Evolutionary conservation across 2,329 filamentous ascomycete species (phyloP).

Genomic region (Colletotrichum karsti): DNA sequence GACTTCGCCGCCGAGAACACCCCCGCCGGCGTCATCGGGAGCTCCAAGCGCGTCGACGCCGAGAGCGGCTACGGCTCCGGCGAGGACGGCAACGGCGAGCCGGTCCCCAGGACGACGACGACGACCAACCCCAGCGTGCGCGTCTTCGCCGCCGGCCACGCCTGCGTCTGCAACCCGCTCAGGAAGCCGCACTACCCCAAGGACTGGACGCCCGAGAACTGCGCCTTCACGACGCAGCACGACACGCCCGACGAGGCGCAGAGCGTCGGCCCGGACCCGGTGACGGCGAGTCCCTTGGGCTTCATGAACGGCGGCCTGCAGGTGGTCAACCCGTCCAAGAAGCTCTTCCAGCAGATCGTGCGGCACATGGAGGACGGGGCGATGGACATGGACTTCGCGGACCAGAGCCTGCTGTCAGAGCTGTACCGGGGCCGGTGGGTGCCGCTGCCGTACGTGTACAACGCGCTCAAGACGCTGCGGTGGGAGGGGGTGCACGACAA

Average conservation of each 20-base stretch:
- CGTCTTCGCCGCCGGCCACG: slow-evolving; percentile 85
- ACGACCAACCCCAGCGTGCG: slow-evolving; percentile 40
- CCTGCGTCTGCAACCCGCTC: slow-evolving; percentile 87
- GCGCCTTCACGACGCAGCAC: slow-evolving; percentile 67
- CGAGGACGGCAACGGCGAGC: background rate
- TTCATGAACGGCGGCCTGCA: slow-evolving; percentile 66
- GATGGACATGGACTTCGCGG: slow-evolving; percentile 63
- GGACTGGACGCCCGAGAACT: slow-evolving; percentile 69
- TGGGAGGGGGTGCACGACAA: slow-evolving; percentile 59
- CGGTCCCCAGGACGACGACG: no score
- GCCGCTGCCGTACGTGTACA: slow-evolving; percentile 67
- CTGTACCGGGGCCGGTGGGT: slow-evolving; percentile 66
- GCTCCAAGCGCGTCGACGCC: slow-evolving; percentile 1
- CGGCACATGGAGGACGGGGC: slow-evolving; percentile 57
- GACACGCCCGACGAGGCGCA: slow-evolving; percentile 55
- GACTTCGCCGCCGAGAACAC: slow-evolving; percentile 24
- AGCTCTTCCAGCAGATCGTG: slow-evolving; percentile 59
- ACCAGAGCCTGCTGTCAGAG: slow-evolving; percentile 66
- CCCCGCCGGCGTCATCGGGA: slow-evolving; percentile 14
- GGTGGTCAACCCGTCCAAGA: slow-evolving; percentile 61
- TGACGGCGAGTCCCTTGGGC: slow-evolving; percentile 53
- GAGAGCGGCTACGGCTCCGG: slow-evolving; percentile 9
- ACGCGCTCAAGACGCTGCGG: slow-evolving; percentile 69
- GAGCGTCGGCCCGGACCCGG: slow-evolving; percentile 51
- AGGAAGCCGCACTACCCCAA: slow-evolving; percentile 80